These are phyloP conservation scores for Volutella citrinella DNA, from an alignment of 2,329 filamentous ascomycete species.

Conservation along the genomic window DNA sequence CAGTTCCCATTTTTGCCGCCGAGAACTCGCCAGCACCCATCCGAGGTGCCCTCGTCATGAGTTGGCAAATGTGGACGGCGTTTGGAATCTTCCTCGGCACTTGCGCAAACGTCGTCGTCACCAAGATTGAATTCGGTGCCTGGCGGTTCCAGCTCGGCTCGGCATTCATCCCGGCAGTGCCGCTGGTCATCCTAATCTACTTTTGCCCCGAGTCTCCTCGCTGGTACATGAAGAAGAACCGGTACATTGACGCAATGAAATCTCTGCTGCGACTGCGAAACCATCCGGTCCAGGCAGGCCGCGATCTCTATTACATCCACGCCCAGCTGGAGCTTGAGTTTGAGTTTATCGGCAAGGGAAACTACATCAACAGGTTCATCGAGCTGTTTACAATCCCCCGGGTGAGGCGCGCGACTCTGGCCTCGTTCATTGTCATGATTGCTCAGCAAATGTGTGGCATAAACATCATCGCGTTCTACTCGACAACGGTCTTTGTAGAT, in stretches of 20 bases:
- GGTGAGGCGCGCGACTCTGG: constrained; percentile 68
- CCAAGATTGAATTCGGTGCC: constrained; percentile 33
- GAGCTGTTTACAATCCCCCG: constrained; percentile 69
- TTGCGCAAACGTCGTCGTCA: constrained; percentile 53
- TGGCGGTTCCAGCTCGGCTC: constrained; percentile 66
- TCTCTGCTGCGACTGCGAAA: constrained; percentile 52
- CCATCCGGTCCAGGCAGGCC: constrained; percentile 54
- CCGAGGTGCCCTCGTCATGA: constrained; percentile 76
- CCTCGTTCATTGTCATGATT: constrained; percentile 78
- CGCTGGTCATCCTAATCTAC: constrained; percentile 57
- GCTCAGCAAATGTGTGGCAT: constrained; percentile 69
- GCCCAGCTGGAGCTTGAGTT: constrained; percentile 61
- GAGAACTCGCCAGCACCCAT: constrained; percentile 69
- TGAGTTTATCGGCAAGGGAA: constrained; percentile 46
- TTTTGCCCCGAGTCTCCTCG: constrained; percentile 65
- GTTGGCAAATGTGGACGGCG: constrained; percentile 70
- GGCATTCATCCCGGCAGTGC: constrained; percentile 59
- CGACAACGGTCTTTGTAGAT: constrained; percentile 58
- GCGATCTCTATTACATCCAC: constrained; percentile 63
- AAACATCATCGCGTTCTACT: constrained; percentile 77
- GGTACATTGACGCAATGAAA: constrained; percentile 57
- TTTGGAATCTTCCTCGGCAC: constrained; percentile 62
- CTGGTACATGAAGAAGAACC: constrained; percentile 65
- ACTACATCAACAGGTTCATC: constrained; percentile 59
- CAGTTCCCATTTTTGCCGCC: constrained; percentile 72